phyloP scores from a whole-genome alignment of 73 alveolate species.

The Paramecium octaurelia region DNA sequence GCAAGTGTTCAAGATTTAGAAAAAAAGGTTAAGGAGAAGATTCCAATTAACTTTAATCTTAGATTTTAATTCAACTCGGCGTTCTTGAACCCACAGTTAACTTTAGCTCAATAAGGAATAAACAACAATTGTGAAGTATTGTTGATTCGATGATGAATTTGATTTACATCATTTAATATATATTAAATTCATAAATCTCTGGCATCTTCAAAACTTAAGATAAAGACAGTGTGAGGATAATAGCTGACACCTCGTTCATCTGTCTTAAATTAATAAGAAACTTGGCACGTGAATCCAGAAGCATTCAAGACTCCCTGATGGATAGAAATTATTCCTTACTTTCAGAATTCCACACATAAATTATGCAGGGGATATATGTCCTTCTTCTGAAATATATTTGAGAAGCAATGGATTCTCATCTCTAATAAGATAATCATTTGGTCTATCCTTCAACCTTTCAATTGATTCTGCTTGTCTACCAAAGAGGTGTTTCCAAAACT shows the following conservation, averaged over 20 bases:
- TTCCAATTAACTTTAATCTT: background rate
- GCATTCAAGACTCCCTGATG: background rate
- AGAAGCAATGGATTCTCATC: slow-evolving; percentile 43
- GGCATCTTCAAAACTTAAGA: slow-evolving; percentile 18
- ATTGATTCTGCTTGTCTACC: slow-evolving; percentile 40
- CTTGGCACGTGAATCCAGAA: background rate
- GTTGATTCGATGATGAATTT: background rate
- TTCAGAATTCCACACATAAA: slow-evolving; percentile 18
- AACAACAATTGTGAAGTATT: background rate
- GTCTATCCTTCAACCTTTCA: slow-evolving; percentile 22
- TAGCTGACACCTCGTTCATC: slow-evolving; percentile 41
- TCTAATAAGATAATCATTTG: slow-evolving; percentile 16
- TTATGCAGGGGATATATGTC: slow-evolving; percentile 31
- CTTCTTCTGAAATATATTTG: slow-evolving; percentile 19
- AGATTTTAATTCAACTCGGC: background rate
- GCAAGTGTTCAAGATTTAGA: background rate
- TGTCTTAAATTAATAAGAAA: background rate
- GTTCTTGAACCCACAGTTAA: background rate
- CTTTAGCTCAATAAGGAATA: background rate
- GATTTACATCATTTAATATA: background rate
- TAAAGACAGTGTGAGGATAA: slow-evolving; percentile 32
- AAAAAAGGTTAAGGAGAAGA: background rate
- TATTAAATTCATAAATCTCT: background rate
- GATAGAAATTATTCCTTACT: background rate
- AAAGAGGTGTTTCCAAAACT: slow-evolving; percentile 51